Conservation (phyloP, 2,329 filamentous ascomycete genomes). For the Microdochium bolleyi region DNA sequence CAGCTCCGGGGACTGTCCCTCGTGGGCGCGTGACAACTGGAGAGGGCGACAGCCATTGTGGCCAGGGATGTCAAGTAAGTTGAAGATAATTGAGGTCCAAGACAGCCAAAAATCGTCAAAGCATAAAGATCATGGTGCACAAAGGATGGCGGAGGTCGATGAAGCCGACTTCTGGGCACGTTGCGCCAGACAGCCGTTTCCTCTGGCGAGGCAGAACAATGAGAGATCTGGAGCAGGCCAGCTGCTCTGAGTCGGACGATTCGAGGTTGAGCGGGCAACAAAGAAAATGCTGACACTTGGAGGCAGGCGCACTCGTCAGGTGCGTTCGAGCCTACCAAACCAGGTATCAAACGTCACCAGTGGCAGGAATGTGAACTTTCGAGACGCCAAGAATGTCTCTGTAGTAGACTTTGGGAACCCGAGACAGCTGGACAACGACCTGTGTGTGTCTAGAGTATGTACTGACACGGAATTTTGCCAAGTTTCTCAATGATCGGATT, state of each 20-base stretch:
- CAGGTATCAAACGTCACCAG: background rate
- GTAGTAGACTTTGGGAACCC: too few relatives aligned
- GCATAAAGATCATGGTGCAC: constrained; percentile 27
- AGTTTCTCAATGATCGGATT: too few relatives aligned
- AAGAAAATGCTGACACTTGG: background rate
- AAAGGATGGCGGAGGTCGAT: constrained; percentile 9
- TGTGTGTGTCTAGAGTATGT: too few relatives aligned
- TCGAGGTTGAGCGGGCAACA: background rate
- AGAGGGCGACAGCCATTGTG: constrained; percentile 17
- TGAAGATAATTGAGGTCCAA: constrained; percentile 22
- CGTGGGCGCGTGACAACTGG: constrained; percentile 17
- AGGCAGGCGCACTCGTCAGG: background rate
- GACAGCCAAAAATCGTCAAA: constrained; percentile 27
- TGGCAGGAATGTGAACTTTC: background rate
- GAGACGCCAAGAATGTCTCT: too few relatives aligned
- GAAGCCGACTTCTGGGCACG: constrained; percentile 6
- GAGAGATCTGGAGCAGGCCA: background rate
- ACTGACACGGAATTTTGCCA: too few relatives aligned
- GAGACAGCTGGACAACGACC: too few relatives aligned
- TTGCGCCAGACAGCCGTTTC: background rate
- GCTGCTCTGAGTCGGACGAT: background rate
- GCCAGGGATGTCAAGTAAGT: constrained; percentile 20
- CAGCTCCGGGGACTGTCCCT: constrained; percentile 22
- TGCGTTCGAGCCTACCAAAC: background rate
- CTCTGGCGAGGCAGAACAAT: too few relatives aligned